Percentiles rank a stretch among this genome's conserved stretches.
phyloP scores from a whole-genome alignment of 1,139 yeast genomes.

The Yamadazyma oceani region DNA sequence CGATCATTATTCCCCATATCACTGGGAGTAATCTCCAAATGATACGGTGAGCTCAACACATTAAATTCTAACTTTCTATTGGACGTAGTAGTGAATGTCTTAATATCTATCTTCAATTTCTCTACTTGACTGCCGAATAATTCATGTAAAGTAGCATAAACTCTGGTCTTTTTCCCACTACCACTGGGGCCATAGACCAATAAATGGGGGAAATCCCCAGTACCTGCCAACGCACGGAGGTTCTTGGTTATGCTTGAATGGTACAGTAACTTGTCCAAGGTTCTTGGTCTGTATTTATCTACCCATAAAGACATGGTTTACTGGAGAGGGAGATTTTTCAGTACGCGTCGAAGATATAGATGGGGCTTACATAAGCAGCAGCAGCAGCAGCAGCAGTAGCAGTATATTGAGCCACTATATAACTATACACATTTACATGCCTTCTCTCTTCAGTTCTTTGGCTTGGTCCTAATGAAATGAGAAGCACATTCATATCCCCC shows the following conservation, averaged over 20 bases:
- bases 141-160: constrained; percentile 75
- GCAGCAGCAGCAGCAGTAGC: not conserved
- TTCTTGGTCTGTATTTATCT: constrained; percentile 84
- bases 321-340: too few relatives aligned
- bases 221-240: constrained; percentile 61
- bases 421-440: too few relatives aligned
- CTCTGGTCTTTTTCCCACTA: constrained; percentile 94
- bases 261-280: constrained; percentile 61
- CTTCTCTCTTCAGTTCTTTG: constrained; percentile 20
- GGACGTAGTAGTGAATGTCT: constrained; percentile 72
- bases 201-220: constrained; percentile 92
- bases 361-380: too few relatives aligned
- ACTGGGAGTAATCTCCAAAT: constrained; percentile 92
- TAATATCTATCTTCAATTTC: constrained; percentile 82
- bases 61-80: constrained; percentile 83
- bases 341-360: too few relatives aligned
- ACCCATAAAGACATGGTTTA: constrained; percentile 95
- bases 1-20: constrained; percentile 96
- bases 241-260: constrained; percentile 66
- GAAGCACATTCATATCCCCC: constrained; percentile 87
- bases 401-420: not conserved
- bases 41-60: constrained; percentile 86
- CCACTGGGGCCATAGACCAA: constrained; percentile 95
- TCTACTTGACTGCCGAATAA: constrained; percentile 83
- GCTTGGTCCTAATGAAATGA: constrained; percentile 61